Percentiles rank a stretch among this genome's conserved stretches.
Conservation (phyloP, 768 basidiomycete species). For the Artomyces pyxidatus region DNA sequence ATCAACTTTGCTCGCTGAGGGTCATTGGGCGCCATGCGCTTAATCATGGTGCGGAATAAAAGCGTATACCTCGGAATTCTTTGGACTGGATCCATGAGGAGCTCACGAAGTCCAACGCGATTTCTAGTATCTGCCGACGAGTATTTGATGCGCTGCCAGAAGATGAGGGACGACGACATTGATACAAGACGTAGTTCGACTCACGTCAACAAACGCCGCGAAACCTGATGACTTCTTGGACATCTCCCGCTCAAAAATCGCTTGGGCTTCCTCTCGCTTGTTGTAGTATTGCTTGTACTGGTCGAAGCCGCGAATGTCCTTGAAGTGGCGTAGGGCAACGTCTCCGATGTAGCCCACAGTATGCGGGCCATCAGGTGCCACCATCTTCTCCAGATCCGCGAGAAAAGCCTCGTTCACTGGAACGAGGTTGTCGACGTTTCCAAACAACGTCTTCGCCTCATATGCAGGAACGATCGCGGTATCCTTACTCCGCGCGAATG, state of each 20-base stretch:
- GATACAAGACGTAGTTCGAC: constrained; percentile 18
- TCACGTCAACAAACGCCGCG: constrained; percentile 79
- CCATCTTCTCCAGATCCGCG: constrained; percentile 72
- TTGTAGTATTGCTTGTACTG: constrained; percentile 87
- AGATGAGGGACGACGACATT: neutral
- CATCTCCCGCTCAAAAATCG: constrained; percentile 78
- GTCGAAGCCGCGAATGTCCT: constrained; percentile 76
- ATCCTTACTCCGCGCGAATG: constrained; percentile 75
- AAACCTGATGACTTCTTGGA: constrained; percentile 77
- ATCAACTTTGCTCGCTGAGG: constrained; percentile 68
- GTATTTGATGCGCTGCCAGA: constrained; percentile 76
- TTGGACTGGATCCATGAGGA: constrained; percentile 95
- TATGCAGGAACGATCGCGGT: constrained; percentile 84
- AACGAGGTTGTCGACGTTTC: constrained; percentile 85
- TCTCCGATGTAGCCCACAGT: constrained; percentile 69
- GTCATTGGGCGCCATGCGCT: constrained; percentile 75
- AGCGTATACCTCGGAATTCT: constrained; percentile 92
- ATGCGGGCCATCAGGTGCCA: constrained; percentile 47
- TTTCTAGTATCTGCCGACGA: constrained; percentile 64
- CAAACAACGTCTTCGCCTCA: constrained; percentile 89
- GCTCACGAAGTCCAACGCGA: constrained; percentile 81
- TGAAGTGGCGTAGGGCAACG: constrained; percentile 81
- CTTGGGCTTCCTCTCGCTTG: constrained; percentile 89
- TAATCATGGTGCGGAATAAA: constrained; percentile 87
- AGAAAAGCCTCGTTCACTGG: constrained; percentile 88